These are phyloP conservation scores for Macrolepiota albuminosa DNA, from an alignment of 768 basidiomycete genomes.

Conservation along the genomic window DNA sequence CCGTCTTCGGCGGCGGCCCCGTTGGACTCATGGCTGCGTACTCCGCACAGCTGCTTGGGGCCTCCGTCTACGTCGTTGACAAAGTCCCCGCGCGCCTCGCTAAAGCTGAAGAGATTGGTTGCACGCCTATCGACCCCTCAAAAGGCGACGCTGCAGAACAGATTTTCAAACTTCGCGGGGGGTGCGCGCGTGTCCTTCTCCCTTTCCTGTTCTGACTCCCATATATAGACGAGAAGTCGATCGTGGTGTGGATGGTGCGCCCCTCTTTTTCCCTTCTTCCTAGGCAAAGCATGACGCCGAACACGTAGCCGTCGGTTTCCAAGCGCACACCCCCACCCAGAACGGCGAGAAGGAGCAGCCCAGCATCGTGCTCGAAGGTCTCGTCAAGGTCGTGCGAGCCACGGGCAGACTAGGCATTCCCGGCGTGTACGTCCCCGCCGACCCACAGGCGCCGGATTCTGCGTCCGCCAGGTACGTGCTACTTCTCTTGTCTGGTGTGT, in stretches of 20 bases:
- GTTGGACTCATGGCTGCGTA: slow-evolving; percentile 58
- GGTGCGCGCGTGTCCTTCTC: slow-evolving; percentile 22
- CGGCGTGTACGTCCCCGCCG: slow-evolving; percentile 51
- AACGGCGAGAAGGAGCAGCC: slow-evolving; percentile 55
- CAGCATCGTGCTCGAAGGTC: slow-evolving; percentile 45
- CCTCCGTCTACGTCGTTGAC: slow-evolving; percentile 52
- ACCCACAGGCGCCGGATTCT: slow-evolving; percentile 51
- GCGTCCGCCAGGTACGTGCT: slow-evolving; percentile 39
- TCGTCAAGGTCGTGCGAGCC: slow-evolving; percentile 48
- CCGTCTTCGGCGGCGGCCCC: slow-evolving; percentile 49
- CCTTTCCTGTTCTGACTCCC: background rate
- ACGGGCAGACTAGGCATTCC: slow-evolving; percentile 57
- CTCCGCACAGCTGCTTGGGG: slow-evolving; percentile 47
- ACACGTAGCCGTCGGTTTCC: slow-evolving; percentile 44
- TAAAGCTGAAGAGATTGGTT: slow-evolving; percentile 50
- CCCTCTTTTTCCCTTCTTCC: background rate
- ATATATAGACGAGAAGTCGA: slow-evolving; percentile 38
- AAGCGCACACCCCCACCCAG: slow-evolving; percentile 36
- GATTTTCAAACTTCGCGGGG: slow-evolving; percentile 38
- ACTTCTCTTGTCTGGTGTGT: background rate
- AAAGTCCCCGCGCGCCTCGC: slow-evolving; percentile 48
- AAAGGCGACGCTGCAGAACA: slow-evolving; percentile 44
- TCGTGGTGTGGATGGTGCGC: slow-evolving; percentile 43
- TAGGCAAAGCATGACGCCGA: background rate
- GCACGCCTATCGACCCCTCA: slow-evolving; percentile 44